A percentile compares a stretch with the other conserved stretches of the same genome.
These are phyloP conservation scores for Liriodendron chinense DNA, from an alignment of 164 flowering plant genomes.

Conservation along the genomic window DNA sequence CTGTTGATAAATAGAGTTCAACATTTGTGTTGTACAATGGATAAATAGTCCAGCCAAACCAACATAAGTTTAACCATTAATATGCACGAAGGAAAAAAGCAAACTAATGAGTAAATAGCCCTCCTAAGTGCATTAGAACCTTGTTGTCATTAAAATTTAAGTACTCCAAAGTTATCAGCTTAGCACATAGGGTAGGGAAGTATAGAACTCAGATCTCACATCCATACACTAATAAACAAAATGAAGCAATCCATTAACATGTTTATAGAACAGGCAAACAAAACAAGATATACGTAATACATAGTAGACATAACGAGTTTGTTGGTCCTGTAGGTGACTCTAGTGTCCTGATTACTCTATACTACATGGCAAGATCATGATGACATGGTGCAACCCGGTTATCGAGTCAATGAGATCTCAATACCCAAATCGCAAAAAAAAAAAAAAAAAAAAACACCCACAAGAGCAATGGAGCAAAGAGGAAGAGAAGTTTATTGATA, in stretches of 20 bases:
- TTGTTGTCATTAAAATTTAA: not conserved
- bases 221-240: not conserved
- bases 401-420: no score
- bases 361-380: no score
- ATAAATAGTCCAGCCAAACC: constrained; percentile 1
- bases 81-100: not conserved
- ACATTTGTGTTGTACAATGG: not conserved
- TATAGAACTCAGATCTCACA: not conserved
- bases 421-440: no score
- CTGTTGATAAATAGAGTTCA: constrained; percentile 33
- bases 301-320: no score
- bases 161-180: not conserved
- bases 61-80: not conserved
- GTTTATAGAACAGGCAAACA: not conserved
- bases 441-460: no score
- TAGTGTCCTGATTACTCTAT: no score
- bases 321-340: no score
- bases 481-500: no score
- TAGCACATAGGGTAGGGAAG: not conserved
- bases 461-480: no score
- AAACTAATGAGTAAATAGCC: not conserved
- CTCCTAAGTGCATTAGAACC: not conserved
- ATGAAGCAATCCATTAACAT: not conserved
- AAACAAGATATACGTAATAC: no score
- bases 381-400: no score